Conservation (phyloP, 805 yeast species). For the Wickerhamiella qilinensis region DNA sequence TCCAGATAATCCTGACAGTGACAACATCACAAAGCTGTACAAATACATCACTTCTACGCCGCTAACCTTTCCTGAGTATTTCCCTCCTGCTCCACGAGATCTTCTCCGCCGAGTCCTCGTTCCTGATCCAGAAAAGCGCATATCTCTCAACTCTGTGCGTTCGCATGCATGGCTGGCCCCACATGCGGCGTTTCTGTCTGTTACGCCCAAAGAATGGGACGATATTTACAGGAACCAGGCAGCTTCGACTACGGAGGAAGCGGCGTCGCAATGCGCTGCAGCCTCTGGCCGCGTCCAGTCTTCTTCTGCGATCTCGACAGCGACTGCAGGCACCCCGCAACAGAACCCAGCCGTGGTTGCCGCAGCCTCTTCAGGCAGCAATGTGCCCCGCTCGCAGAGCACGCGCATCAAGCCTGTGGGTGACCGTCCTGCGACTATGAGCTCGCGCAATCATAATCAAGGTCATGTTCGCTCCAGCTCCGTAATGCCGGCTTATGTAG, state of each 20-base stretch:
- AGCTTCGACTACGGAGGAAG: too few relatives aligned
- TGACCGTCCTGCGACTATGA: not conserved
- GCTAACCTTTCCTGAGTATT: conserved; percentile 86
- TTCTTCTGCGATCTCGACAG: not conserved
- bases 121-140: conserved; percentile 67
- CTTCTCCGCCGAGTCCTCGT: conserved; percentile 66
- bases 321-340: not conserved
- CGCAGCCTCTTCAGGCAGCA: not conserved
- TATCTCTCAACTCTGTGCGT: conserved; percentile 50
- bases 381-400: not conserved
- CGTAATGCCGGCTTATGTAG: conserved; percentile 1
- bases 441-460: not conserved
- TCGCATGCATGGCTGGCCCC: conserved; percentile 82
- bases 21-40: conserved; percentile 79
- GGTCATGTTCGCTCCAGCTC: conserved; percentile 4
- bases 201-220: conserved; percentile 88
- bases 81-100: conserved; percentile 82
- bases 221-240: conserved; percentile 14
- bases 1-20: conserved; percentile 90
- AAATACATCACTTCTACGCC: conserved; percentile 85
- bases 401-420: not conserved
- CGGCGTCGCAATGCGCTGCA: too few relatives aligned
- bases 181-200: conserved; percentile 64
- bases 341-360: too few relatives aligned
- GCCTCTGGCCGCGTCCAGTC: too few relatives aligned